Evolutionary conservation across 345 rosid species (phyloP).

Genomic region (Aquilaria yunnanensis): DNA sequence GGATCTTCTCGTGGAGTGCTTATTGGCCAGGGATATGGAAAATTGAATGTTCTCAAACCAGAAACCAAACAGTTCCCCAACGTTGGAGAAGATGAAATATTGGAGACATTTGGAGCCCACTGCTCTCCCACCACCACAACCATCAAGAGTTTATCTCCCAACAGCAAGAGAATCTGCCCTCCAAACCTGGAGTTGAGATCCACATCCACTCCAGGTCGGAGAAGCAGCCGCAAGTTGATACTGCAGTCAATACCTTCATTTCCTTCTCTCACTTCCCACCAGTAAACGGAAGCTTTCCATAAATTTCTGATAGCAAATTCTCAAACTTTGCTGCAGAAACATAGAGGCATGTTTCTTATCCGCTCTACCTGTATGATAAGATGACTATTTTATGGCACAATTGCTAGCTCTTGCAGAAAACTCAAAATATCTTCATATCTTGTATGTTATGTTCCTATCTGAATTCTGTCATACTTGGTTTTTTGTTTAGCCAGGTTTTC

Average conservation of each 20-base stretch:
- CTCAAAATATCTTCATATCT: too few species aligned
- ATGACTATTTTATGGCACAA: too few species aligned
- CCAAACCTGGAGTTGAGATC: constrained; percentile 55
- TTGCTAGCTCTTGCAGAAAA: too few species aligned
- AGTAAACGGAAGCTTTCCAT: constrained; percentile 27
- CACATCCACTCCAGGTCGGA: constrained; percentile 34
- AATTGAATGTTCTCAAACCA: constrained; percentile 32
- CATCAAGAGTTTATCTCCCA: constrained; percentile 71
- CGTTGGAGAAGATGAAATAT: constrained; percentile 49
- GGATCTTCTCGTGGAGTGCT: constrained; percentile 21
- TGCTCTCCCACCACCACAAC: constrained; percentile 31
- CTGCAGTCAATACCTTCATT: constrained; percentile 88
- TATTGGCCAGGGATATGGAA: constrained; percentile 30
- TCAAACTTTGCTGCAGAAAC: too few species aligned
- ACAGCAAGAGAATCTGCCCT: constrained; percentile 95
- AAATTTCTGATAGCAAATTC: not conserved
- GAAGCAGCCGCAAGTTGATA: constrained; percentile 86
- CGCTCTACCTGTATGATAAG: not conserved
- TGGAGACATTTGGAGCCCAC: constrained; percentile 51
- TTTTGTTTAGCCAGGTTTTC: not conserved
- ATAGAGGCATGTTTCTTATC: too few species aligned
- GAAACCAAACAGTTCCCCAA: constrained; percentile 36
- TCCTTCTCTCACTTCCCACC: constrained; percentile 90
- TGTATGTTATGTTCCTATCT: not conserved
- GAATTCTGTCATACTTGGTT: constrained; percentile 1